A percentile compares a stretch with the other conserved stretches of the same genome.
These are phyloP conservation scores for Populus ilicifolia DNA, from an alignment of 345 rosid species.

Conservation along the genomic window DNA sequence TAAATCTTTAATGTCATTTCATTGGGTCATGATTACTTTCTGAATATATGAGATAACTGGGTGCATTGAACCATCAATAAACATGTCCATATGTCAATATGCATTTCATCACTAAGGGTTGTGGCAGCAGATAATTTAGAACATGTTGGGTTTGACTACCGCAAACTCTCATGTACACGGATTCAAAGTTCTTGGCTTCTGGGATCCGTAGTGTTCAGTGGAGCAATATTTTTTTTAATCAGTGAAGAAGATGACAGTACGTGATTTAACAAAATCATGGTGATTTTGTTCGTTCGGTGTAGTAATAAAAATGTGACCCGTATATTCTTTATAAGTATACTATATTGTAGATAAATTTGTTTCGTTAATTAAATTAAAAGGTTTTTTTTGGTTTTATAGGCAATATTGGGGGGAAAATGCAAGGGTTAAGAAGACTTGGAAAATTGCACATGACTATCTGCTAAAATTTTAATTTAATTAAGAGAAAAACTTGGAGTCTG, in stretches of 20 bases:
- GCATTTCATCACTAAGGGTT: neutral
- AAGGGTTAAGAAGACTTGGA: no score
- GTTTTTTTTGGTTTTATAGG: no score
- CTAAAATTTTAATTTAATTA: no score
- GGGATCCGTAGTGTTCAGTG: neutral
- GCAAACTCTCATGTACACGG: neutral
- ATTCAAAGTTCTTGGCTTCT: neutral
- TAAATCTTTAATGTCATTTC: neutral
- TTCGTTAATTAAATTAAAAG: no score
- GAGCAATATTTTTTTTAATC: neutral
- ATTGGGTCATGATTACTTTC: neutral
- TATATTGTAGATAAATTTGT: no score
- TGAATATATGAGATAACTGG: neutral
- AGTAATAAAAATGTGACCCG: no score
- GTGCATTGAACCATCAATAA: neutral
- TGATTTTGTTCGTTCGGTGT: no score
- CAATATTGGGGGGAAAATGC: no score
- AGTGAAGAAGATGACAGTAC: no score
- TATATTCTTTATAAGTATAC: no score
- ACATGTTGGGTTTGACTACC: neutral
- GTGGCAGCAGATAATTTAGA: neutral
- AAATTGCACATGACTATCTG: no score
- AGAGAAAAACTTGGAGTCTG: neutral
- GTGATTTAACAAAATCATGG: no score
- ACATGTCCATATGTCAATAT: neutral